Base-by-base conservation (phyloP, 2,329 filamentous ascomycete genomes). In the Cytospora chrysosperma region DNA sequence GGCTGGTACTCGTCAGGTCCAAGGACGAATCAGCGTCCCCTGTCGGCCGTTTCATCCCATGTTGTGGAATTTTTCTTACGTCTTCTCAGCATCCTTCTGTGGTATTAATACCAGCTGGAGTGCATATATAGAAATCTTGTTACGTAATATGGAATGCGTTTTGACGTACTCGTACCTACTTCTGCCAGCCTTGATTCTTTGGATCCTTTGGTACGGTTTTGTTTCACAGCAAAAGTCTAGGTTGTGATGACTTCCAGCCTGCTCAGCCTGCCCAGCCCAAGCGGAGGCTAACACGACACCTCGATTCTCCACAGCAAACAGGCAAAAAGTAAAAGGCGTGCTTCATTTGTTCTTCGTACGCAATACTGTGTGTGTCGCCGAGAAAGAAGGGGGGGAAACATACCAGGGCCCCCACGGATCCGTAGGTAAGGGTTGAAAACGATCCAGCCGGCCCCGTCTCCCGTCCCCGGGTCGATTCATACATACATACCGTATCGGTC, bases 361-460 rank as follows among this genome's bases (percentile, higher is more conserved):
- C 54, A 51, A 61, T 27, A 53, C 57, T 50, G 34, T 37, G 32
- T 37, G 58, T 49, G 24, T 55, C 50, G 21, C 34, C 40, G 19
- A 43, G 10, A 21, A n/a, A n/a, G n/a, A n/a, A n/a, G n/a, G n/a
- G n/a, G n/a, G n/a, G n/a, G n/a, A n/a, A 7, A 43, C 37, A 43
- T n/a, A n/a, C n/a, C n/a, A n/a, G n/a, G 5, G 4, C 2, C 17
- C 37, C 37, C 17, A 12, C 13, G 19, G 37, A 13, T n/a, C 17
- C 37, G 17, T n/a, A n/a, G 17, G 37, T 8, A 43, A n/a, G 19
- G 19, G 4, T 8, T 3, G 8, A 43, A 43, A 43, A 55, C 51
- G 51, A 55, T 49, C 54, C 51, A 61, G 43, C 58, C 58, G 58
- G 58, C 58, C 58, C 58, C 58, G 58, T 61, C 54, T 61, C 58